Evolutionary conservation across 352 stramenopile genomes (phyloP).

Genomic region (Phytophthora pistaciae): DNA sequence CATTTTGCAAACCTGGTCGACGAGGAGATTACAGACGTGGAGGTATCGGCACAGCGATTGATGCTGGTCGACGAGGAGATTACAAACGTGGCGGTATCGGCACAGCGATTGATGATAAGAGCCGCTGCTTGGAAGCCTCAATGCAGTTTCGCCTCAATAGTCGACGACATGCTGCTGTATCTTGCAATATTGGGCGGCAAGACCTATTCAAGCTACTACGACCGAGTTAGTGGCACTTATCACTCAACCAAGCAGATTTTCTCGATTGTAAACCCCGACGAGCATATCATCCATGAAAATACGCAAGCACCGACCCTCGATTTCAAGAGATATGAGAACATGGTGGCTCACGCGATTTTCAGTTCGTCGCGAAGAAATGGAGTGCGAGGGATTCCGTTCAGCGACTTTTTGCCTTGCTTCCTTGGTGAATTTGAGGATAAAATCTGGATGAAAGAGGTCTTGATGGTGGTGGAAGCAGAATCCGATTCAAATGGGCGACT

Average conservation of each 20-base stretch:
- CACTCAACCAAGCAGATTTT: conserved; percentile 5
- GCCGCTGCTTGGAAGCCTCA: neutral
- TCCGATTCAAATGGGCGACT: neutral
- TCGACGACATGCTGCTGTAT: conserved; percentile 44
- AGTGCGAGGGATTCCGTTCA: conserved; percentile 33
- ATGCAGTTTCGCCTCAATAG: conserved; percentile 29
- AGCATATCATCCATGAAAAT: neutral
- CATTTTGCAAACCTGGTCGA: conserved; percentile 7
- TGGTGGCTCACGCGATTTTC: conserved; percentile 42
- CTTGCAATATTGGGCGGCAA: conserved; percentile 40
- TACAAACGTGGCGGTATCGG: too few relatives aligned
- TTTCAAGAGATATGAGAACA: conserved; percentile 34
- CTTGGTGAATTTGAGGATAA: conserved; percentile 20
- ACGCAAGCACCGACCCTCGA: neutral
- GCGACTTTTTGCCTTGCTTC: conserved; percentile 30
- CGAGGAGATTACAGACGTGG: conserved; percentile 4
- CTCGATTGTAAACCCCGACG: neutral
- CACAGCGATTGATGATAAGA: too few relatives aligned
- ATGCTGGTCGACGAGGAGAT: neutral
- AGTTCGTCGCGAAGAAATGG: conserved; percentile 39
- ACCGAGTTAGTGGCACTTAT: neutral
- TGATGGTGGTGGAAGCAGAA: neutral
- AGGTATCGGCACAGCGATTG: neutral
- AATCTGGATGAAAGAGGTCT: neutral
- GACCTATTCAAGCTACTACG: conserved; percentile 21